phyloP scores from a whole-genome alignment of 1,139 yeast genomes.

The Debaryomycetaceae sp. region DNA sequence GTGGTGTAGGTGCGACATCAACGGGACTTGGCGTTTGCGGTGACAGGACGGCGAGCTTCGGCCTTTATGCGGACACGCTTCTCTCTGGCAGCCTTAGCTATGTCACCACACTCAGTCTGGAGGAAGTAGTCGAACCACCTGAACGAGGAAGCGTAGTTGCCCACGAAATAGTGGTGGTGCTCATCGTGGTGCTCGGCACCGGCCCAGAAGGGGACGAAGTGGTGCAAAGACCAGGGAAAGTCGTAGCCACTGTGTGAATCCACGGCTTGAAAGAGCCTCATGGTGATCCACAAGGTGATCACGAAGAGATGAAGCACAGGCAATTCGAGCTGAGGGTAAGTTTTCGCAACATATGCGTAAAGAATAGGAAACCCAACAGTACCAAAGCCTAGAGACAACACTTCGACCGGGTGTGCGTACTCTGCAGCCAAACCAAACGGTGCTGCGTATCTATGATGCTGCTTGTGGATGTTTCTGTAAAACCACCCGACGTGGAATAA shows the following conservation, averaged over 20 bases:
- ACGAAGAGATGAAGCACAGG: conserved; percentile 49
- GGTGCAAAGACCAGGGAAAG: conserved; percentile 48
- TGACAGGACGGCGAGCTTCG: background rate
- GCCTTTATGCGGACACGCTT: conserved; percentile 23
- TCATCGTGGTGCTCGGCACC: conserved; percentile 51
- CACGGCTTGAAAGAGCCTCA: conserved; percentile 47
- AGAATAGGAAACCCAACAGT: conserved; percentile 47
- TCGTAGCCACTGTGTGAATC: conserved; percentile 50
- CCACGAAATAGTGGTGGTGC: conserved; percentile 46
- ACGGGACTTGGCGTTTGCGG: no score
- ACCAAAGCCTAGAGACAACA: conserved; percentile 43
- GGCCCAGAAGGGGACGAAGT: conserved; percentile 48
- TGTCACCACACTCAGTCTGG: conserved; percentile 45
- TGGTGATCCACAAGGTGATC: conserved; percentile 39
- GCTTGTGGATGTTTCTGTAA: conserved; percentile 47
- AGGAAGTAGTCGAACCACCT: conserved; percentile 47
- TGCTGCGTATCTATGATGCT: conserved; percentile 49
- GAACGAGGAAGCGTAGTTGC: conserved; percentile 44
- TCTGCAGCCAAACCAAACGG: conserved; percentile 51
- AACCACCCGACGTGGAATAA: conserved; percentile 46
- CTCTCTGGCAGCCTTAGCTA: conserved; percentile 39
- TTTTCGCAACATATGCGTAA: conserved; percentile 34
- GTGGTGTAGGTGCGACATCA: no score
- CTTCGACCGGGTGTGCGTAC: conserved; percentile 49
- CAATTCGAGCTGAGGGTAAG: conserved; percentile 41